phyloP scores from a whole-genome alignment of 2,329 filamentous ascomycete genomes.

The Niveomyces coronatus region DNA sequence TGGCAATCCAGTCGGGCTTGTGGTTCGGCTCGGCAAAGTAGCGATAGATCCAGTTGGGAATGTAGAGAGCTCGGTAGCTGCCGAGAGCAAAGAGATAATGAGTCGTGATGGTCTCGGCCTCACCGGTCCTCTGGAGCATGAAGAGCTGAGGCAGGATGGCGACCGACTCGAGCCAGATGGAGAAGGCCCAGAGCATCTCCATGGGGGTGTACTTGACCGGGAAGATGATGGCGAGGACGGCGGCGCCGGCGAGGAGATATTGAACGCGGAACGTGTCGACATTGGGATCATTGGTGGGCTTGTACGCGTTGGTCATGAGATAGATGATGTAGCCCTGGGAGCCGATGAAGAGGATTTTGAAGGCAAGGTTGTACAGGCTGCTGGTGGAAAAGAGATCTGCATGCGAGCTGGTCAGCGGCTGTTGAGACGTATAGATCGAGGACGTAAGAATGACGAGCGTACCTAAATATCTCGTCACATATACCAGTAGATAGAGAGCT shows the following conservation, averaged over 20 bases:
- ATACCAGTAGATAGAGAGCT: conserved; percentile 87
- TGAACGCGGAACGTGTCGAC: conserved; percentile 96
- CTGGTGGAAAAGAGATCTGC: conserved; percentile 76
- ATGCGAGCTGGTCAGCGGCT: not conserved
- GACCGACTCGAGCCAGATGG: conserved; percentile 94
- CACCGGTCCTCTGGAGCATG: conserved; percentile 93
- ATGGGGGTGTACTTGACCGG: conserved; percentile 73
- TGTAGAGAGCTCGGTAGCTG: conserved; percentile 85
- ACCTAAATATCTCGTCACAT: conserved; percentile 87
- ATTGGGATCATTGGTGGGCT: conserved; percentile 93
- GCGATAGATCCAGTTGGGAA: conserved; percentile 96
- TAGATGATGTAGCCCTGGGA: conserved; percentile 92
- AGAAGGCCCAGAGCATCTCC: conserved; percentile 95
- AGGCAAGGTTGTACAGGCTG: conserved; percentile 83
- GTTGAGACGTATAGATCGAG: conserved; percentile 1
- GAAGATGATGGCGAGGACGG: conserved; percentile 68
- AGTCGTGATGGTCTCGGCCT: conserved; percentile 98
- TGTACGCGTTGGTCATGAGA: conserved; percentile 95
- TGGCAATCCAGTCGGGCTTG: conserved; percentile 73
- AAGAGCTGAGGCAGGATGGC: conserved; percentile 96
- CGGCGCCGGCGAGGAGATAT: conserved; percentile 77
- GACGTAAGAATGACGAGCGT: conserved; percentile 16
- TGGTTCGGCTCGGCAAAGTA: conserved; percentile 67
- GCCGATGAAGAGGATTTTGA: conserved; percentile 91
- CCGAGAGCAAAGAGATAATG: conserved; percentile 95